Conservation (phyloP, 2,329 filamentous ascomycete genomes). For the Neocucurbitaria cava region DNA sequence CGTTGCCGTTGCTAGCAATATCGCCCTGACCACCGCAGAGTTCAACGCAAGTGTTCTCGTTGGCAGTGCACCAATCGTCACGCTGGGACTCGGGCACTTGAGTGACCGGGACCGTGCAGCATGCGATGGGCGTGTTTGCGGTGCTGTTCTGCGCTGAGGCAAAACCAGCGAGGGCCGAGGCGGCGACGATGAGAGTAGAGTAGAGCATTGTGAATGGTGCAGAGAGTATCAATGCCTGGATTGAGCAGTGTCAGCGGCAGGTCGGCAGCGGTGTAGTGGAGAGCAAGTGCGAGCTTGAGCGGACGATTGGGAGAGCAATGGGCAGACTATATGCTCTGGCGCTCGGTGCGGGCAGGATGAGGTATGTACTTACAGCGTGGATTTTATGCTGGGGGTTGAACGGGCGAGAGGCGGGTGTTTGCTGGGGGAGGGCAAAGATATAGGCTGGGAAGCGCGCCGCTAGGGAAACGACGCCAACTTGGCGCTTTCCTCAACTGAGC, state of each 20-base stretch:
- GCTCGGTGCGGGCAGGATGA: not conserved
- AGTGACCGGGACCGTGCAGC: slow-evolving; percentile 53
- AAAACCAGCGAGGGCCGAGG: slow-evolving; percentile 55
- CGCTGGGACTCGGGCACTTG: slow-evolving; percentile 47
- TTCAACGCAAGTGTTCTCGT: slow-evolving; percentile 66
- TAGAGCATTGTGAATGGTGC: slow-evolving; percentile 54
- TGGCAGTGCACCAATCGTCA: slow-evolving; percentile 63
- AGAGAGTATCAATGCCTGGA: slow-evolving; percentile 48
- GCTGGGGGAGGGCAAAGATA: slow-evolving; percentile 24
- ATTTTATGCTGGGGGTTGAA: slow-evolving; percentile 21
- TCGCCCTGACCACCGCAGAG: slow-evolving; percentile 61
- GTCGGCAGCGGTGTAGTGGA: slow-evolving; percentile 16
- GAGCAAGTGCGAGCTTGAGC: slow-evolving; percentile 1
- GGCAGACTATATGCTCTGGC: slow-evolving; percentile 2
- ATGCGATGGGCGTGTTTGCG: slow-evolving; percentile 41
- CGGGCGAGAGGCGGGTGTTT: slow-evolving; percentile 17
- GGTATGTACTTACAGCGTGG: slow-evolving; percentile 18
- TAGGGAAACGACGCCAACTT: slow-evolving; percentile 21
- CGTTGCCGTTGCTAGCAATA: slow-evolving; percentile 56
- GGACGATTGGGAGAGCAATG: slow-evolving; percentile 13
- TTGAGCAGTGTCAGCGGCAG: slow-evolving; percentile 32
- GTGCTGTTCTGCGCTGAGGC: slow-evolving; percentile 55
- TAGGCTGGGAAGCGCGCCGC: slow-evolving; percentile 20
- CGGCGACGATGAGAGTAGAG: slow-evolving; percentile 55
- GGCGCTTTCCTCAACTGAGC: slow-evolving; percentile 16